Evolutionary conservation across 2,329 filamentous ascomycete genomes (phyloP).

Genomic region (Fusarium fracticaudum): DNA sequence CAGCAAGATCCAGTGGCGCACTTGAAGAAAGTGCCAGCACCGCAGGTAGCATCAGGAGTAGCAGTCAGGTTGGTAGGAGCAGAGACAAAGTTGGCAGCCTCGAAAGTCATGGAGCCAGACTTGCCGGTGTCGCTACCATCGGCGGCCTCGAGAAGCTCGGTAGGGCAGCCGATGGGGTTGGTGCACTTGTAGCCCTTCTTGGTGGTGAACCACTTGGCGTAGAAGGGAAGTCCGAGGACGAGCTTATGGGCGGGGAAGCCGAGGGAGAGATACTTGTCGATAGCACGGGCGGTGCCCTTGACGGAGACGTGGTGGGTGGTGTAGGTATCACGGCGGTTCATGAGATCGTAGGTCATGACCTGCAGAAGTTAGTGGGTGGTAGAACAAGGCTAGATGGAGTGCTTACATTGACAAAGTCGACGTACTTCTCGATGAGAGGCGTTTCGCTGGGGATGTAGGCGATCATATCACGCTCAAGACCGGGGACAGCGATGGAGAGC

Average conservation of each 20-base stretch:
- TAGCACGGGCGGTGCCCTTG: constrained; percentile 59
- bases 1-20: constrained; percentile 32
- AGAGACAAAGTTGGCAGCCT: constrained; percentile 44
- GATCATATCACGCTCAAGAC: constrained; percentile 70
- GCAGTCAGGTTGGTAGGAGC: constrained; percentile 31
- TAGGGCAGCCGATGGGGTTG: constrained; percentile 66
- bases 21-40: constrained; percentile 25
- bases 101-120: constrained; percentile 54
- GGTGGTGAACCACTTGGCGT: constrained; percentile 73
- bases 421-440: constrained; percentile 65
- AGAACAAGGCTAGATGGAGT: neutral
- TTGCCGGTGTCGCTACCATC: constrained; percentile 67
- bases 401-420: constrained; percentile 71
- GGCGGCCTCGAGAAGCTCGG: constrained; percentile 67
- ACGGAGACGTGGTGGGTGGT: constrained; percentile 74
- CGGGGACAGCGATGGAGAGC: constrained; percentile 75
- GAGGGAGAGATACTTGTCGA: constrained; percentile 68
- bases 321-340: constrained; percentile 74
- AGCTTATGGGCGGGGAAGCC: constrained; percentile 66
- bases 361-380: neutral
- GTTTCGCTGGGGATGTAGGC: constrained; percentile 68
- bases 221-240: constrained; percentile 75
- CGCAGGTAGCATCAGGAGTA: constrained; percentile 33
- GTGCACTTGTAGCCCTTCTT: constrained; percentile 57
- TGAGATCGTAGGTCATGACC: constrained; percentile 77